Percentiles rank a stretch among this genome's conserved stretches.
Evolutionary conservation across 1,139 yeast species (phyloP).

Genomic region (Suhomyces wounanorum): DNA sequence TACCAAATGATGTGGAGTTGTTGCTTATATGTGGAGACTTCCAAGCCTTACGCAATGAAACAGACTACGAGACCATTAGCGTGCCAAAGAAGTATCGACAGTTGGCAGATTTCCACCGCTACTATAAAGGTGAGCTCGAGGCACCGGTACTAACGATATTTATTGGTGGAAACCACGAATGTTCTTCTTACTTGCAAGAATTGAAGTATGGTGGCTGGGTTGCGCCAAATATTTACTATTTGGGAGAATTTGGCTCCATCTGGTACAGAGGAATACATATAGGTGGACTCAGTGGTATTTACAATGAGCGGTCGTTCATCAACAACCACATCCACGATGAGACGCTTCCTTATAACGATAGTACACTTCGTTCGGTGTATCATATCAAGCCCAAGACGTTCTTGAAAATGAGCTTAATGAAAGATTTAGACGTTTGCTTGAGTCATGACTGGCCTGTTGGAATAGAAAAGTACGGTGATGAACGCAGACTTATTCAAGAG

Average conservation of each 20-base stretch:
- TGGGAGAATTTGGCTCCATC: slow-evolving; percentile 78
- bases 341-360: slow-evolving; percentile 49
- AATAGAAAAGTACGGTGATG: slow-evolving; percentile 66
- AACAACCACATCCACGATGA: slow-evolving; percentile 29
- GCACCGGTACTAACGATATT: slow-evolving; percentile 84
- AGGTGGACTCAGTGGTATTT: slow-evolving; percentile 86
- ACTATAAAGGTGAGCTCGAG: slow-evolving; percentile 57
- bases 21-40: slow-evolving; percentile 87
- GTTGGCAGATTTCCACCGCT: slow-evolving; percentile 78
- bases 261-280: slow-evolving; percentile 75
- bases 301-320: slow-evolving; percentile 45
- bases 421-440: slow-evolving; percentile 53
- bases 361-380: slow-evolving; percentile 59
- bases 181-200: slow-evolving; percentile 74
- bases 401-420: slow-evolving; percentile 50
- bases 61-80: slow-evolving; percentile 69
- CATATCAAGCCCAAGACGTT: slow-evolving; percentile 72
- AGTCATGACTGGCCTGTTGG: slow-evolving; percentile 97
- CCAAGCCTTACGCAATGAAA: slow-evolving; percentile 64
- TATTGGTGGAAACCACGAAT: slow-evolving; percentile 96
- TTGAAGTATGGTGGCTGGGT: slow-evolving; percentile 92
- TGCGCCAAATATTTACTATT: slow-evolving; percentile 84
- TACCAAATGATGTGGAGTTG: slow-evolving; percentile 51
- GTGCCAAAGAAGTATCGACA: slow-evolving; percentile 55
- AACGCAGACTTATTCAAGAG: slow-evolving; percentile 42